Percentiles rank a stretch among this genome's conserved stretches.
Conservation (phyloP, 164 flowering plant species). For the Stephania yunnanensis region DNA sequence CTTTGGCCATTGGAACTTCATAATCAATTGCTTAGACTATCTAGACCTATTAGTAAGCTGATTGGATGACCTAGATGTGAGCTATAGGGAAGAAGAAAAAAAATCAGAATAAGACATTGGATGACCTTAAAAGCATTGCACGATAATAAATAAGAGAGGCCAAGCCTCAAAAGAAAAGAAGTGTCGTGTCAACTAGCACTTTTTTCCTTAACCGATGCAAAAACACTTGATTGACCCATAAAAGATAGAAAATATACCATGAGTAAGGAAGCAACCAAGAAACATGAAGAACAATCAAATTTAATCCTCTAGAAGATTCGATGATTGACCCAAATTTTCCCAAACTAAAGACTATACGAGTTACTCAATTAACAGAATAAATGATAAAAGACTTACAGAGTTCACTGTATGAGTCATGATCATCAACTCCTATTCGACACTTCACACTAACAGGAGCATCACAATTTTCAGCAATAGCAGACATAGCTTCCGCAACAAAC, state of each 20-base stretch:
- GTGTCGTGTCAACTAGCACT: neutral
- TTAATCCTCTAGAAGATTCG: neutral
- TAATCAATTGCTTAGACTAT: too few relatives aligned
- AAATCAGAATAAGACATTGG: neutral
- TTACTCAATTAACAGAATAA: neutral
- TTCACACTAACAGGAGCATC: slow-evolving; percentile 91
- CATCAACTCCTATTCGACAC: slow-evolving; percentile 93
- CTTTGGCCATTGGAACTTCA: too few relatives aligned
- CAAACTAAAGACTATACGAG: neutral
- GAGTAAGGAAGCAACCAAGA: neutral
- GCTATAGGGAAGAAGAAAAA: neutral
- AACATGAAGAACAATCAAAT: neutral
- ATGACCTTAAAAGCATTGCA: neutral
- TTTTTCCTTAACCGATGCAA: neutral
- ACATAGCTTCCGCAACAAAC: slow-evolving; percentile 97
- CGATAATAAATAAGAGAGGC: too few relatives aligned
- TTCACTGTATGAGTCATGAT: slow-evolving; percentile 89
- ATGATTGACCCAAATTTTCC: neutral
- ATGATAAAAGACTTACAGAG: slow-evolving; percentile 56
- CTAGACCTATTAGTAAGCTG: too few relatives aligned
- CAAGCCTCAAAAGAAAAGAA: too few relatives aligned
- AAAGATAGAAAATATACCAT: neutral
- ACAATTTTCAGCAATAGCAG: slow-evolving; percentile 80
- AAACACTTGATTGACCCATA: neutral
- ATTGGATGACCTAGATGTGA: too few relatives aligned